Base-by-base conservation (phyloP, 306 rosid species). In the Albizia julibrissin region DNA sequence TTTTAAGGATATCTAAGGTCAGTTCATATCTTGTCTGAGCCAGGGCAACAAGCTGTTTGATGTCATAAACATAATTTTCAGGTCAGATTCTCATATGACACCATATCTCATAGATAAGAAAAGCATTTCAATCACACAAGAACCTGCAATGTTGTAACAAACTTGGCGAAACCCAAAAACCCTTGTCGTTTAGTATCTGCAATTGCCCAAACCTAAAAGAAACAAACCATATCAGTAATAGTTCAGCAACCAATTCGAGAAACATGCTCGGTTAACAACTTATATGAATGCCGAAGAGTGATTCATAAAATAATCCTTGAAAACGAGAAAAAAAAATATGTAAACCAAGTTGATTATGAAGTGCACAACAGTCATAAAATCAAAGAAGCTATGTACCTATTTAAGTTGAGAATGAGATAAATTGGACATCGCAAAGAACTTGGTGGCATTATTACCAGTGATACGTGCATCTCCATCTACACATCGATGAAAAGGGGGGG, bases 101-200 rank as follows among this genome's bases (percentile, higher is more conserved):
- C 47, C 15, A 61, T 18, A n/a, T 6, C 6, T n/a, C n/a, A n/a
- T n/a, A 67, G 71, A 62, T 59, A n/a, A n/a, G n/a, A n/a, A n/a
- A n/a, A n/a, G n/a, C n/a, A n/a, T n/a, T n/a, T n/a, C n/a, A n/a
- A n/a, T 9, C 27, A 44, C 9, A n/a, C n/a, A 64, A 59, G 33
- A 86, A 92, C 97, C 97, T 91, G 96, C 99, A 95, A 89, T 1
- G 97, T 96, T 12, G 94, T 87, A 54, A 90, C 83, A 56, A 95
- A 95, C 88, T 95, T 94, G 0, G 83, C 10, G 54, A 95, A 80
- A 4, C 94, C 91, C 64, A 95, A 59, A 84, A 83, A 95, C 2
- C 97, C 99, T 74, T 89, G 97, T 15, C 94, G 86, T 70, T 87
- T 95, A 15, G 85, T 84, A 87, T 95, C 98, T 11, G 99, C 87